These are phyloP conservation scores for Yamadazyma triangularis DNA, from an alignment of 1,139 yeast genomes.

Conservation along the genomic window DNA sequence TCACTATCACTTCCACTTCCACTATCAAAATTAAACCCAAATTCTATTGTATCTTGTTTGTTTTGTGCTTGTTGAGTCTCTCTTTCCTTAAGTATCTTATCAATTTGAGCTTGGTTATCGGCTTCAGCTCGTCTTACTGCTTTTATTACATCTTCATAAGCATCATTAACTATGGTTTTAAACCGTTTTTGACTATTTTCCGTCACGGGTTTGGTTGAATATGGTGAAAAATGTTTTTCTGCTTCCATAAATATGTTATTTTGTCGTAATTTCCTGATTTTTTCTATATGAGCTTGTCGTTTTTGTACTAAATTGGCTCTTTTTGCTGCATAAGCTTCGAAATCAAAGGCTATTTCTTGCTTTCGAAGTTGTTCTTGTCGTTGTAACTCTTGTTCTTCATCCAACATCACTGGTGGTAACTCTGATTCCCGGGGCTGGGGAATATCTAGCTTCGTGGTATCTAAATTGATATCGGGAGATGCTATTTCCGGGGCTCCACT, in stretches of 20 bases:
- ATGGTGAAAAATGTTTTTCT: slow-evolving; percentile 39
- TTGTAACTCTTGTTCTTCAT: slow-evolving; percentile 8
- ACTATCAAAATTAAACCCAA: slow-evolving; percentile 28
- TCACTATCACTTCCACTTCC: slow-evolving; percentile 16
- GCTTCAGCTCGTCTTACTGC: slow-evolving; percentile 28
- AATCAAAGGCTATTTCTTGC: slow-evolving; percentile 35
- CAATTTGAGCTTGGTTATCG: slow-evolving; percentile 15
- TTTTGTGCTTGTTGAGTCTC: slow-evolving; percentile 15
- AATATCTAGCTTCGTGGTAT: background rate
- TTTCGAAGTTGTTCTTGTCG: slow-evolving; percentile 4
- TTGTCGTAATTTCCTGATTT: slow-evolving; percentile 18
- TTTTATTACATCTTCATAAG: slow-evolving; percentile 25
- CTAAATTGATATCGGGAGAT: slow-evolving; percentile 11
- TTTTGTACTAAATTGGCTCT: slow-evolving; percentile 27
- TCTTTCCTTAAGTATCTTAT: too few species aligned
- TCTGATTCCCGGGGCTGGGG: background rate
- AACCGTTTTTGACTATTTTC: too few species aligned
- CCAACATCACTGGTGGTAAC: slow-evolving; percentile 1
- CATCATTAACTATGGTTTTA: slow-evolving; percentile 19
- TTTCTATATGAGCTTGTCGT: slow-evolving; percentile 16
- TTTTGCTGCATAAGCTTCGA: slow-evolving; percentile 50
- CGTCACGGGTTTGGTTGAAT: slow-evolving; percentile 24
- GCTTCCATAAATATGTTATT: slow-evolving; percentile 43
- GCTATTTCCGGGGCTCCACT: slow-evolving; percentile 16
- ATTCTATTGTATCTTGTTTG: slow-evolving; percentile 19